Evolutionary conservation across 1,284 basidiomycete genomes (phyloP), one percentile per base, ranked within the genome.

Genomic region (Melampsora abietis-canadensis): DNA sequence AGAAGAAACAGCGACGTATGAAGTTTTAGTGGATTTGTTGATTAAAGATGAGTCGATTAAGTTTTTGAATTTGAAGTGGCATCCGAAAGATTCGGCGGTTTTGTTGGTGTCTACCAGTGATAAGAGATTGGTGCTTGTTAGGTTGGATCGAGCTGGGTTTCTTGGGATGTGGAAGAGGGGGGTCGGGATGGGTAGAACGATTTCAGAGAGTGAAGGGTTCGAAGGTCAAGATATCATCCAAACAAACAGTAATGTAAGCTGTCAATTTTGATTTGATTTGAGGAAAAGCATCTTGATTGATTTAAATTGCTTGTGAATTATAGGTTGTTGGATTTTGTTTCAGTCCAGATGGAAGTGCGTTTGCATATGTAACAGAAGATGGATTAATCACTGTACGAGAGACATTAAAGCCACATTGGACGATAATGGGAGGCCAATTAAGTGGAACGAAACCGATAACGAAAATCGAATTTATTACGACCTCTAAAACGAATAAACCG

Each of bases 361-460:
- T 70, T 51, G 68, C 68, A 0, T 70, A 48, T 37, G 68, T 70
- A 37, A 70, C 68, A 6, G 37, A 47, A 47, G 68, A 70, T 48
- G 48, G 63, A n/a, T 48, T 70, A 4, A 27, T 70, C 5, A 70
- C 60, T 8, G 68, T 70, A 21, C 27, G 68, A 7, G 59, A 70
- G 31, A 70, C 68, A 2, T 63, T 30, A 10, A 70, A 70, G 21
- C 68, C 68, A 47, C 60, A 63, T 62, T 70, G 68, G 68, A 70
- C 60, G 10, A 70, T 70, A 48, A 62, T 70, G 68, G 68, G 68
- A n/a, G 68, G 68, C 2, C 68, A 70, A 27, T 61, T 70, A 2
- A 63, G n/a, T 37, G 40, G 21, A 6, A 27, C n/a, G n/a, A 27
- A 30, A 30, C 30, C 60, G 19, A 70, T 70, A 19, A 62, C 46